Percentiles rank a stretch among this genome's conserved stretches.
Conservation (phyloP, 2,329 filamentous ascomycete species). For the Coniochaeta ligniaria region DNA sequence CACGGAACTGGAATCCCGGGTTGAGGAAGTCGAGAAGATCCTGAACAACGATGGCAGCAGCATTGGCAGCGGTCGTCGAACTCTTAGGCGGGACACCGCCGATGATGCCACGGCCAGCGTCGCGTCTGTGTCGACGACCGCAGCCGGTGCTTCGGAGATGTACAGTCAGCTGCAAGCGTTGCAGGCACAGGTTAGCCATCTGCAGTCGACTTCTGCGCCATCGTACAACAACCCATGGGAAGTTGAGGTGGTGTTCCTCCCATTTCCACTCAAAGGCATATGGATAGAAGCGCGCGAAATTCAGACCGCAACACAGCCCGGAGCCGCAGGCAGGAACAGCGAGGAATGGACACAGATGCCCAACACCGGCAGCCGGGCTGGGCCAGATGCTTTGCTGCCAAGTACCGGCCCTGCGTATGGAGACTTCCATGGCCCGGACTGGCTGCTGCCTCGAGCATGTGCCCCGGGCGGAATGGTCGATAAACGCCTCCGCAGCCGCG, state of each 20-base stretch:
- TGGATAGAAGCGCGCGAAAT: slow-evolving; percentile 47
- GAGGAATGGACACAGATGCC: slow-evolving; percentile 52
- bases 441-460: slow-evolving; percentile 64
- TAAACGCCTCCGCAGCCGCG: slow-evolving; percentile 66
- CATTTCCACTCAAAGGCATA: slow-evolving; percentile 54
- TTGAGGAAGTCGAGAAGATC: slow-evolving; percentile 52
- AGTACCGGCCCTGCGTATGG: slow-evolving; percentile 39
- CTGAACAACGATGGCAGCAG: slow-evolving; percentile 41
- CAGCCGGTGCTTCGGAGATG: slow-evolving; percentile 36
- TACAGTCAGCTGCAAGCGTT: slow-evolving; percentile 42
- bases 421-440: slow-evolving; percentile 42
- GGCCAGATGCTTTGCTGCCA: slow-evolving; percentile 39
- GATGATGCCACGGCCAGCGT: slow-evolving; percentile 39
- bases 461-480: slow-evolving; percentile 56
- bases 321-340: slow-evolving; percentile 19
- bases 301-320: slow-evolving; percentile 24
- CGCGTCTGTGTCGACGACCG: slow-evolving; percentile 36
- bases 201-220: slow-evolving; percentile 54
- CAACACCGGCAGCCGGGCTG: slow-evolving; percentile 35
- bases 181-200: slow-evolving; percentile 41
- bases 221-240: slow-evolving; percentile 60
- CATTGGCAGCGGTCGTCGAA: slow-evolving; percentile 25
- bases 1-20: slow-evolving; percentile 58
- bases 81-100: slow-evolving; percentile 23
- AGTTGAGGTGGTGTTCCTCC: slow-evolving; percentile 68